phyloP scores from a whole-genome alignment of 2,329 filamentous ascomycete species.

The Clarireedia homoeocarpa region DNA sequence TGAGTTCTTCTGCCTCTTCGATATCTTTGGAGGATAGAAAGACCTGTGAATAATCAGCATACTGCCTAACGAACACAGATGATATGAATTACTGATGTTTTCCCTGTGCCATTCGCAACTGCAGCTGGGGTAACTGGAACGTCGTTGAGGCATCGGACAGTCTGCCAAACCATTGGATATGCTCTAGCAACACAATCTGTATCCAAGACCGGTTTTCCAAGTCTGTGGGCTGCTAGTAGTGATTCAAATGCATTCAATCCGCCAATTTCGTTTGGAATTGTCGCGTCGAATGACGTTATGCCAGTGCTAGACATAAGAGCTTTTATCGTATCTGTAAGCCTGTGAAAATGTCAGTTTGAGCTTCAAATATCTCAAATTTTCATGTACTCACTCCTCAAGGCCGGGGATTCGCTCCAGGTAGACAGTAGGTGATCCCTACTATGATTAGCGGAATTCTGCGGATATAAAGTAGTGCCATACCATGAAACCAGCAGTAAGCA shows the following conservation, averaged over 20 bases:
- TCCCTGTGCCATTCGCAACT: slow-evolving; percentile 21
- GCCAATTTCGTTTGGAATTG: slow-evolving; percentile 59
- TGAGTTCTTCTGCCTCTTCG: slow-evolving; percentile 22
- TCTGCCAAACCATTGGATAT: slow-evolving; percentile 27
- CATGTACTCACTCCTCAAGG: slow-evolving; percentile 20
- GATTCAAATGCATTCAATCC: slow-evolving; percentile 46
- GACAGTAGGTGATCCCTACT: slow-evolving; percentile 25
- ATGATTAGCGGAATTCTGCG: neutral
- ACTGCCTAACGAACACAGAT: no score
- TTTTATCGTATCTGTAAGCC: slow-evolving; percentile 25
- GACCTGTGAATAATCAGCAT: slow-evolving; percentile 7
- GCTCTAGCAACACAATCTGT: slow-evolving; percentile 27
- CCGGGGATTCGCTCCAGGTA: slow-evolving; percentile 27
- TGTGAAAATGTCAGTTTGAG: slow-evolving; percentile 1
- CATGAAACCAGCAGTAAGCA: slow-evolving; percentile 26
- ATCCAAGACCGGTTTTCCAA: slow-evolving; percentile 23
- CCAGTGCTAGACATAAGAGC: slow-evolving; percentile 18
- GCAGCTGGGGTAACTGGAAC: slow-evolving; percentile 23
- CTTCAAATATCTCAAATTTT: neutral
- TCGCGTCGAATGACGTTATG: slow-evolving; percentile 34
- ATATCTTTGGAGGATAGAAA: slow-evolving; percentile 19
- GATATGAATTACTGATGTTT: slow-evolving; percentile 12
- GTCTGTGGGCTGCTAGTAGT: slow-evolving; percentile 22
- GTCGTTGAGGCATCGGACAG: slow-evolving; percentile 24
- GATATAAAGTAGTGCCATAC: slow-evolving; percentile 9